Base-by-base conservation (phyloP, 768 basidiomycete genomes). In the Mycena galopus region DNA sequence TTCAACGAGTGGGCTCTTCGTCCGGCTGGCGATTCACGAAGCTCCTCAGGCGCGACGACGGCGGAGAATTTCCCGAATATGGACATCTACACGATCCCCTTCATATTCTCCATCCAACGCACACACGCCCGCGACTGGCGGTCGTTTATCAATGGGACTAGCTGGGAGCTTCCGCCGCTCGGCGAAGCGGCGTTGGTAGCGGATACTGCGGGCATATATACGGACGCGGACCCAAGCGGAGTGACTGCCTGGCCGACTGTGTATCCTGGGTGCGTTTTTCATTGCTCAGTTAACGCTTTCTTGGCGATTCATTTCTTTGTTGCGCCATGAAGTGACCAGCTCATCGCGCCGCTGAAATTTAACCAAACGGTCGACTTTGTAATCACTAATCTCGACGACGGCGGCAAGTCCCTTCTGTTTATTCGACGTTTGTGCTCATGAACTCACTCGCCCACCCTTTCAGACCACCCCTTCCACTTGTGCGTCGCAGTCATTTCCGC, bases 121-220 rank as follows among this genome's bases (percentile, higher is more conserved):
- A 75, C 74, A 33, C 71, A 69, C 42, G 44, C 35, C 32, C 68
- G 39, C 27, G 67, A 70, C 39, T 75, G 74, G 74, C 71, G 74
- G 44, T 67, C 74, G 9, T 75, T 75, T 60, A 64, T 75, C 8
- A 75, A 75, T 25, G 71, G 65, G 29, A 75, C 74, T 60, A 67
- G 44, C 44, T 47, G 74, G 74, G 74, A 75, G 67, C 9, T 70
- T 12, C 61, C 61, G 30, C 21, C 32, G 17, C 3, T 17, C 32
- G 67, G 67, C 2, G 63, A 70, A 42, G 63, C 74, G 58, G 57
- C 64, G 12, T 23, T 65, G 11, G 67, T 75, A 0, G 3, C 14
- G 8, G 67, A 66, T 19, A 23, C 51, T 0, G 71, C 67, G 11
- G 37, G 67, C 0, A 19, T 47, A 0, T 47, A 9, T 29, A 56